Conservation (phyloP, 306 rosid genomes). For the Oxytropis ochrocephala region DNA sequence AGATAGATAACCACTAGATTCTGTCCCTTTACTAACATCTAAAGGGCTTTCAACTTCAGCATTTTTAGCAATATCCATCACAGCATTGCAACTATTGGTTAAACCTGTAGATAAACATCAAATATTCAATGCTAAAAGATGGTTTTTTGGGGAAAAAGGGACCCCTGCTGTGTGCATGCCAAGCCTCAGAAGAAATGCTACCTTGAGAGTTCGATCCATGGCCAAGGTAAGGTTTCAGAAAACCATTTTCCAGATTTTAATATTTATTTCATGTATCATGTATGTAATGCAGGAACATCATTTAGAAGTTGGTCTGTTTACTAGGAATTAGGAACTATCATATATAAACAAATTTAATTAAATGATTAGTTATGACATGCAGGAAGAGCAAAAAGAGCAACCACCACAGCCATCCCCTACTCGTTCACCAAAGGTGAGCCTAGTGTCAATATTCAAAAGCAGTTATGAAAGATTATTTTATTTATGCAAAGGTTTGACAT, state of each 20-base stretch:
- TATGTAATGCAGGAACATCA: not conserved
- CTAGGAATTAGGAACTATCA: not conserved
- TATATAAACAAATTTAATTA: no score
- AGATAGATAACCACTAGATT: slow-evolving; percentile 19
- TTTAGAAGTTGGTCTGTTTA: not conserved
- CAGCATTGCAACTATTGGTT: slow-evolving; percentile 3
- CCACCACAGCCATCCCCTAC: not conserved
- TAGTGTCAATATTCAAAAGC: no score
- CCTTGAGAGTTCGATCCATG: slow-evolving; percentile 28
- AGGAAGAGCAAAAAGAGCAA: slow-evolving; percentile 13
- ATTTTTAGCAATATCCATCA: not conserved
- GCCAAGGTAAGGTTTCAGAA: slow-evolving; percentile 24
- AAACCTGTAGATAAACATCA: slow-evolving; percentile 26
- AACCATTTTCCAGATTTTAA: not conserved
- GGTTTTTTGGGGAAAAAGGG: no score
- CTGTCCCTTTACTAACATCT: slow-evolving; percentile 18
- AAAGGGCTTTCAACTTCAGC: slow-evolving; percentile 6
- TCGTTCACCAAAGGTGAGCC: no score
- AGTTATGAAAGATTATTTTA: no score
- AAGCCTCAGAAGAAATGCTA: slow-evolving; percentile 2
- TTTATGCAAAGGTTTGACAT: no score
- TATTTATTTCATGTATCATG: no score
- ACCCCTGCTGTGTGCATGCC: slow-evolving; percentile 17
- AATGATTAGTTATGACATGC: not conserved
- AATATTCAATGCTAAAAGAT: slow-evolving; percentile 11